A percentile compares a stretch with the other conserved stretches of the same genome.
phyloP scores from a whole-genome alignment of 2,329 filamentous ascomycete species.

The Coniochaeta prunicola region DNA sequence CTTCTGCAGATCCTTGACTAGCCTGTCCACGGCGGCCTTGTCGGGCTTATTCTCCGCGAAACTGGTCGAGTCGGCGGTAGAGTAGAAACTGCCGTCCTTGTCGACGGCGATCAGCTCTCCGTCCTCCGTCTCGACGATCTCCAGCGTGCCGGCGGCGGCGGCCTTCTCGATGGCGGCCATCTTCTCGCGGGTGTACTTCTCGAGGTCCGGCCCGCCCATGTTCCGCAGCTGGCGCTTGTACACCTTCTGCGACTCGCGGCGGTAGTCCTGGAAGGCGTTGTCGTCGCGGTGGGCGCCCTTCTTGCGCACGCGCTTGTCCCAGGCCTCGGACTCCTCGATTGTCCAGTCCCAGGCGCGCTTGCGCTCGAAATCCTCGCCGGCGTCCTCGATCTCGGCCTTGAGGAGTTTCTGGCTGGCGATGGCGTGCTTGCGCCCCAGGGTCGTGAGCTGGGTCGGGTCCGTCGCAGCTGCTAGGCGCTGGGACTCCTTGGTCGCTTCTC shows the following conservation, averaged over 20 bases:
- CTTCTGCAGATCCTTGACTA: slow-evolving; percentile 80
- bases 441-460: slow-evolving; percentile 69
- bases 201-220: slow-evolving; percentile 65
- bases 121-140: slow-evolving; percentile 92
- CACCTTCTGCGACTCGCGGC: slow-evolving; percentile 79
- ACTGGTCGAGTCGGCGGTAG: slow-evolving; percentile 72
- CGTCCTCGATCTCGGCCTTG: slow-evolving; percentile 81
- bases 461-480: slow-evolving; percentile 58
- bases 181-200: slow-evolving; percentile 83
- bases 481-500: slow-evolving; percentile 77
- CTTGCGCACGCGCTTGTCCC: slow-evolving; percentile 87
- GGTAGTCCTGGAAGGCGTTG: slow-evolving; percentile 85
- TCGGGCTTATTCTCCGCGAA: slow-evolving; percentile 83
- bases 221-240: slow-evolving; percentile 87
- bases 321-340: slow-evolving; percentile 84
- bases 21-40: slow-evolving; percentile 76
- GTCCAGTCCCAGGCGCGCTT: slow-evolving; percentile 99
- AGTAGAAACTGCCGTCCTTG: slow-evolving; percentile 84
- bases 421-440: slow-evolving; percentile 78
- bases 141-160: slow-evolving; percentile 74
- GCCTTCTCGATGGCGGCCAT: slow-evolving; percentile 77
- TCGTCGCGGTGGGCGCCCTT: slow-evolving; percentile 75
- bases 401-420: slow-evolving; percentile 88
- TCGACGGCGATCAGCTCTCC: slow-evolving; percentile 94
- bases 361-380: slow-evolving; percentile 89